phyloP scores from a whole-genome alignment of 139 green algal genomes.

The Edaphochlamys debaryana region DNA sequence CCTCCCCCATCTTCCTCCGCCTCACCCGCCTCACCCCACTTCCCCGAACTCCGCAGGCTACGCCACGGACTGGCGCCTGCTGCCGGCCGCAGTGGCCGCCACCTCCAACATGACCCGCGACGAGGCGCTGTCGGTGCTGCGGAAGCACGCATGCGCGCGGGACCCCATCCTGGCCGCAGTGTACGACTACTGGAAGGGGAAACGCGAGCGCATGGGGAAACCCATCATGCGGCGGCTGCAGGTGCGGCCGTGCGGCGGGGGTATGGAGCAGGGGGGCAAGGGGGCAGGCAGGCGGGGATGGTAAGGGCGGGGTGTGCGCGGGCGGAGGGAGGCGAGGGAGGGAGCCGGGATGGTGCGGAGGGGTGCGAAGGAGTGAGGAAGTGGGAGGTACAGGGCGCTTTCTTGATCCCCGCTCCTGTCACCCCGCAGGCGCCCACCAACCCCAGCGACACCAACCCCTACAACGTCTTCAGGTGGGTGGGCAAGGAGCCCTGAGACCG shows the following conservation, averaged over 20 bases:
- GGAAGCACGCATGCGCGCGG: conserved; percentile 49
- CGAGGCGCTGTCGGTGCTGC: conserved; percentile 72
- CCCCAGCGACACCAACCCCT: conserved; percentile 90
- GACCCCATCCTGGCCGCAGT: conserved; percentile 69
- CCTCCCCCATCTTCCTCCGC: no score
- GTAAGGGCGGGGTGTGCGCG: background rate
- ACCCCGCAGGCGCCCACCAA: conserved; percentile 59
- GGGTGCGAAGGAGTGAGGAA: no score
- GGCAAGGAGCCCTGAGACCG: background rate
- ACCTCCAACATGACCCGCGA: conserved; percentile 74
- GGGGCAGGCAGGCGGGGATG: no score
- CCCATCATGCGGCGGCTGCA: conserved; percentile 90
- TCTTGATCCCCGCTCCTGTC: no score
- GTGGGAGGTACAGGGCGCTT: no score
- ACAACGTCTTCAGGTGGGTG: conserved; percentile 92
- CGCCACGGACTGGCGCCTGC: conserved; percentile 28
- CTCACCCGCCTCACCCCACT: no score
- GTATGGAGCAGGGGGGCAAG: no score
- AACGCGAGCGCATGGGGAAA: conserved; percentile 79
- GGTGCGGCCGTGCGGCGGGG: conserved; percentile 65
- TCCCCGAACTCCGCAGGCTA: background rate
- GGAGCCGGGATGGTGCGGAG: background rate
- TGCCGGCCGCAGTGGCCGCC: conserved; percentile 65
- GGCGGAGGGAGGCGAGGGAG: background rate
- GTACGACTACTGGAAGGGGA: conserved; percentile 93